Base-by-base conservation (phyloP, 495 filamentous ascomycete species). In the Penicillium dipodomyicola region DNA sequence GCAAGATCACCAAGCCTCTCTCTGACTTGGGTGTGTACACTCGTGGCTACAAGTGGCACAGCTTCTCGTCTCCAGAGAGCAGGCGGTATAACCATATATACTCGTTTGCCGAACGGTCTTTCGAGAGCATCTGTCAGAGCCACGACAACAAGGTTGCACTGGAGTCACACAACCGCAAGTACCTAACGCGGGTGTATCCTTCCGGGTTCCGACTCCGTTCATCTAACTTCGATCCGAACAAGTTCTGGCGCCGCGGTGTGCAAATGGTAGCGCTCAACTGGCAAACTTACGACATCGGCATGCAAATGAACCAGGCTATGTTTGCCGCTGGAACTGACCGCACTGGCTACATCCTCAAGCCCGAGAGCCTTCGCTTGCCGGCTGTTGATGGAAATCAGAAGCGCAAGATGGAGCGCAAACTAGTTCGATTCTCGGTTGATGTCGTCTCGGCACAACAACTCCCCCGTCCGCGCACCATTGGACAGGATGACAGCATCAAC, bases 271-370 rank as follows among this genome's bases (percentile, higher is more conserved):
- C 94, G 1, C 78, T 96, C 59, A 98, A 98, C 70, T 98, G 94
- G 94, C 94, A 98, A 70, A 98, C 93, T 0, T 97, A 94, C 63
- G 94, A 97, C 63, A 79, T 92, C 29, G 88, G 90, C 15, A 91
- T 96, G 85, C 92, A 97, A 68, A 77, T 97, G 67, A 97, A 97
- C 63, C 89, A 93, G 52, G 94, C 94, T 58, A 98, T 98, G 94
- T 98, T 97, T 71, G 88, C 90, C n/a, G 87, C 90, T 49, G 91
- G 91, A 29, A 84, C 83, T 20, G 94, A 96, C 72, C 83, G 85
- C 49, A 87, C 87, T 9, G 94, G 94, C 20, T 98, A 96, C 61
- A 90, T 97, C 22, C 82, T 97, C 39, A 98, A 98, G 71, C 94
- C 94, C 6, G 80, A 87, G 46, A 88, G 91, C 62, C 82, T 94